Evolutionary conservation across 768 basidiomycete species (phyloP).

Genomic region (Xerocomellus dryophilus): DNA sequence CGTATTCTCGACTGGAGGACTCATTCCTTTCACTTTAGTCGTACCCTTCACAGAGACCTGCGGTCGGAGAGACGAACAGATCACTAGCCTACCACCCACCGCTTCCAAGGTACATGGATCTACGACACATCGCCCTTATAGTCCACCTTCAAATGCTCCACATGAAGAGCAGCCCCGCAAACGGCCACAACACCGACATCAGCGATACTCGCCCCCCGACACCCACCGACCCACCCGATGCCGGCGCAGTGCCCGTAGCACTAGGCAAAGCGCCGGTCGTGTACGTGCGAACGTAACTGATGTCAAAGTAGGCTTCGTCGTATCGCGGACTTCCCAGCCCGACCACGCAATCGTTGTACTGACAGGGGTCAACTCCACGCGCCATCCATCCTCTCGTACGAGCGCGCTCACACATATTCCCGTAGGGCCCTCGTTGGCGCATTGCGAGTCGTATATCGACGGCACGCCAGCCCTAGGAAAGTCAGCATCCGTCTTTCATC

Average conservation of each 20-base stretch:
- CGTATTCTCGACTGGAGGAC: no score
- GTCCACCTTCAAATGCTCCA: conserved; percentile 5
- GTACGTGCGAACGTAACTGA: conserved; percentile 63
- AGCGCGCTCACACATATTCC: conserved; percentile 40
- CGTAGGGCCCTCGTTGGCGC: conserved; percentile 36
- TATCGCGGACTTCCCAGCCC: conserved; percentile 53
- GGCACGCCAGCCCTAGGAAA: conserved; percentile 48
- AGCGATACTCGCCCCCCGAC: neutral
- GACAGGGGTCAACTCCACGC: neutral
- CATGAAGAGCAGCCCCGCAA: neutral
- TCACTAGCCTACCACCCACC: no score
- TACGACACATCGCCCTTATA: no score
- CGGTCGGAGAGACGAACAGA: no score
- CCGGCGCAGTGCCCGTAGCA: neutral
- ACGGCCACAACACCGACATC: neutral
- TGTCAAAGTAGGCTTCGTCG: conserved; percentile 63
- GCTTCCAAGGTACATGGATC: no score
- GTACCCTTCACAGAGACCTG: no score
- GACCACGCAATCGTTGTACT: conserved; percentile 56
- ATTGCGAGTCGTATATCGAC: conserved; percentile 41
- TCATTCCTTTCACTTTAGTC: no score
- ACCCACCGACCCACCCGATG: neutral
- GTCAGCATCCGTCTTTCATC: neutral
- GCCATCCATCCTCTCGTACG: neutral
- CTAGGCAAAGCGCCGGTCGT: conserved; percentile 26